Base-by-base conservation (phyloP, 2,329 filamentous ascomycete species). In the Stachybotrys chlorohalonatus region DNA sequence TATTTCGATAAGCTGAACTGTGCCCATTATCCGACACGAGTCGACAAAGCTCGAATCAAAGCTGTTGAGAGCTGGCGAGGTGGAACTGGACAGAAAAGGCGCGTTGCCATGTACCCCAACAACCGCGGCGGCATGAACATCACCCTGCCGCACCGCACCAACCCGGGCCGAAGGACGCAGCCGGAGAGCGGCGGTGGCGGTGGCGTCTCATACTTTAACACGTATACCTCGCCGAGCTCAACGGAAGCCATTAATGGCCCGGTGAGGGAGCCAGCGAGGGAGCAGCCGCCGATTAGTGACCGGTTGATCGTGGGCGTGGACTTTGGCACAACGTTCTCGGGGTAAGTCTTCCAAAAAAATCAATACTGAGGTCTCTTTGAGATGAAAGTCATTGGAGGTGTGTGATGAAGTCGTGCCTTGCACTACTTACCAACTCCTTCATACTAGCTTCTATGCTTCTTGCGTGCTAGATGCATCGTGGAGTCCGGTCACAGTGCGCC, bases 321-420 rank as follows among this genome's bases (percentile, higher is more conserved):
- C 67, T 92, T 92, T 72, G 89, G 89, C 13, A 92, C 89, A n/a
- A 92, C 88, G 1, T 92, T 89, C 66, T 89, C 85, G 48, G 87
- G 87, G 83, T 86, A 71, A 73, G 81, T 76, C 53, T 42, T 8
- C n/a, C n/a, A 16, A 16, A 6, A 24, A 17, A 7, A 30, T 11
- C 47, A 49, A 8, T 7, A 8, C 46, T 15, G 46, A 15, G 13
- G 7, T 9, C 46, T 47, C n/a, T 17, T 15, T 47, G 13, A 17
- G 47, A 24, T 30, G 47, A 17, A 30, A 42, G 36, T 42, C 9
- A 9, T 42, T 42, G 36, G 36, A 24, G 4, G 24, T 24, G 24
- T 24, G 24, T 24, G 24, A 2, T 24, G 24, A 4, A 24, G 24
- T 2, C 4, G 24, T 24, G 24, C 24, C 24, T 24, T 24, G 24